A percentile compares a stretch with the other conserved stretches of the same genome.
phyloP scores from a whole-genome alignment of 2,329 filamentous ascomycete species.

The Atkinsonella hypoxylon region DNA sequence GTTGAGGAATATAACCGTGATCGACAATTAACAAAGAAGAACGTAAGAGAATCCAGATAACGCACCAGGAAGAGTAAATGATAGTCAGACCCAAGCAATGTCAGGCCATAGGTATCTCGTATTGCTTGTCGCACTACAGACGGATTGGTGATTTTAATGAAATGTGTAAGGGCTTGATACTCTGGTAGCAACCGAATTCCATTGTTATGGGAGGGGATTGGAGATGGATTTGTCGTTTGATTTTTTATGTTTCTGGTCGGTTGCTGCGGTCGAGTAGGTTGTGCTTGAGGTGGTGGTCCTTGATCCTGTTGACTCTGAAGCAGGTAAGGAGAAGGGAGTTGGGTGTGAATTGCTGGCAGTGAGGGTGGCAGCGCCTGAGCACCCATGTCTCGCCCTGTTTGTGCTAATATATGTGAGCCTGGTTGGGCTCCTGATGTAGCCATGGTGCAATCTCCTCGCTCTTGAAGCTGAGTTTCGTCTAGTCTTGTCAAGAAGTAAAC shows the following conservation, averaged over 20 bases:
- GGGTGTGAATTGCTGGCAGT: too few species aligned
- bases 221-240: not conserved
- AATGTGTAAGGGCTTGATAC: slow-evolving; percentile 9
- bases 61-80: slow-evolving; percentile 41
- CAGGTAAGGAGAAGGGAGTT: too few species aligned
- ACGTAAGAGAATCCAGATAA: slow-evolving; percentile 7
- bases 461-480: too few species aligned
- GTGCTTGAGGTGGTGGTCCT: not conserved
- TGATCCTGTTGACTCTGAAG: not conserved
- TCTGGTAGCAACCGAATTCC: not conserved
- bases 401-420: too few species aligned
- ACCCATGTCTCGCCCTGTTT: too few species aligned
- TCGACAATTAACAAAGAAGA: not conserved
- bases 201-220: not conserved
- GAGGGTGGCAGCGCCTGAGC: too few species aligned
- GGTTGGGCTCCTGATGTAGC: too few species aligned
- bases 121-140: slow-evolving; percentile 35
- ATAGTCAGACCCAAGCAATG: slow-evolving; percentile 37
- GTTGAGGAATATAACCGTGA: slow-evolving; percentile 1
- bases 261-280: too few species aligned
- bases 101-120: slow-evolving; percentile 39
- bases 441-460: too few species aligned
- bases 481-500: too few species aligned
- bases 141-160: slow-evolving; percentile 28
- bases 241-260: too few species aligned